Base-by-base conservation (phyloP, 345 rosid genomes). In the Salix purpurea region DNA sequence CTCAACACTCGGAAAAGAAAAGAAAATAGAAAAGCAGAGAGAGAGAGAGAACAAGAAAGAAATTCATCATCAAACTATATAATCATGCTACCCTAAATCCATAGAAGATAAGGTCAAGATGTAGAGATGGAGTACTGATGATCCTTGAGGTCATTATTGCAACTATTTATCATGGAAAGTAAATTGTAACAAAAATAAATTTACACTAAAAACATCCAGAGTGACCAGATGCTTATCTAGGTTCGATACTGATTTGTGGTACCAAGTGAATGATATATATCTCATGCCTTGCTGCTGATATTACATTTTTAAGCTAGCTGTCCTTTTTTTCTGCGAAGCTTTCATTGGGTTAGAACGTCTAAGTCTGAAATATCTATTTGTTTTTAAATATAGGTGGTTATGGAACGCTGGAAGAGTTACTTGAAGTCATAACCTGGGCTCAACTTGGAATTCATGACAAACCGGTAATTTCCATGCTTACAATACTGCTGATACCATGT, bases 351-450 rank as follows among this genome's bases (percentile, higher is more conserved):
- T 13, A 28, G n/a, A 44, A 42, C n/a, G 26, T 21, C n/a, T 9
- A 56, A 56, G 1, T 56, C 4, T 56, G 62, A 56, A 56, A 56
- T n/a, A n/a, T 15, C 66, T 36, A 23, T 1, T 4, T 65, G 24
- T 67, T 30, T 6, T 10, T 15, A 3, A 23, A 76, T 69, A 14
- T 87, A 93, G 98, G 99, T 83, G 98, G 99, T 69, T 96, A 96
- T 86, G 99, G 98, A 39, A 96, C 99, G 52, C 90, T 96, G 73
- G 99, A 96, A 84, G 99, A 96, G 79, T 87, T 96, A 79, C 97
- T 96, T 74, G 99, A 96, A 80, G 99, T 93, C 60, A 96, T 96
- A 71, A 89, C 99, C 68, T 96, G 99, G 99, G 99, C 99, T 72
- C 98, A 96, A 81, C 97, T 96, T 28, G 99, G 99, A 67, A 96